These are phyloP conservation scores for Talaromyces sp. DNA, from an alignment of 2,329 filamentous ascomycete genomes.

Conservation along the genomic window DNA sequence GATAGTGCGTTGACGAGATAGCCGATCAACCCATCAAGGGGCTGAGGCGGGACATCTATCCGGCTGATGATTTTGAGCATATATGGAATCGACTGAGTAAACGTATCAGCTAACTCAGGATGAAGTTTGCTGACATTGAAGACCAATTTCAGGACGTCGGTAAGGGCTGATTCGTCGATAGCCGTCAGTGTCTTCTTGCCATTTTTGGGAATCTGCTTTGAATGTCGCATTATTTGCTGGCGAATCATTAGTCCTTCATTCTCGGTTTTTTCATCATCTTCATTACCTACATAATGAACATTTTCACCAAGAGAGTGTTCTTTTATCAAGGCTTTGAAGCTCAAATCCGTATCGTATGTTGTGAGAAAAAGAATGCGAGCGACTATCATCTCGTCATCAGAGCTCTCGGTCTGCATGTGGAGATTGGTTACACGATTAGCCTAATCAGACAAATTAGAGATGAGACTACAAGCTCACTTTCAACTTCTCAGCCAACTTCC, in stretches of 20 bases:
- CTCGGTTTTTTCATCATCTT: background rate
- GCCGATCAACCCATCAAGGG: conserved; percentile 68
- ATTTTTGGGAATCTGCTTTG: conserved; percentile 50
- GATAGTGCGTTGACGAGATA: conserved; percentile 75
- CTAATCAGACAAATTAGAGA: background rate
- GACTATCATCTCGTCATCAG: conserved; percentile 81
- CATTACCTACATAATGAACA: conserved; percentile 52
- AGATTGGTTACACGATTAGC: conserved; percentile 1
- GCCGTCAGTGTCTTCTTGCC: conserved; percentile 33
- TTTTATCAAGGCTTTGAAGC: conserved; percentile 63
- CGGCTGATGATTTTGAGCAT: conserved; percentile 66
- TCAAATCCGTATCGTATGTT: conserved; percentile 70
- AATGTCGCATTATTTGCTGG: conserved; percentile 67
- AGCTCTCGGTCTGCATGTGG: conserved; percentile 55
- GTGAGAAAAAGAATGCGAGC: conserved; percentile 76
- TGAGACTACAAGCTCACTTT: conserved; percentile 43
- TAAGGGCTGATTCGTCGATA: conserved; percentile 72
- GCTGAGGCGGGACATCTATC: conserved; percentile 58
- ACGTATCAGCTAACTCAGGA: conserved; percentile 57
- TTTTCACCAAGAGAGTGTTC: conserved; percentile 64
- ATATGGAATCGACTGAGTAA: conserved; percentile 64
- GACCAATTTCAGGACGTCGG: conserved; percentile 78
- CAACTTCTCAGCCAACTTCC: conserved; percentile 66
- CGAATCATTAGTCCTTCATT: conserved; percentile 20
- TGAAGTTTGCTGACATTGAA: conserved; percentile 83